A percentile compares a stretch with the other conserved stretches of the same genome.
Conservation (phyloP, 345 rosid species). For the Euphorbia peplus region DNA sequence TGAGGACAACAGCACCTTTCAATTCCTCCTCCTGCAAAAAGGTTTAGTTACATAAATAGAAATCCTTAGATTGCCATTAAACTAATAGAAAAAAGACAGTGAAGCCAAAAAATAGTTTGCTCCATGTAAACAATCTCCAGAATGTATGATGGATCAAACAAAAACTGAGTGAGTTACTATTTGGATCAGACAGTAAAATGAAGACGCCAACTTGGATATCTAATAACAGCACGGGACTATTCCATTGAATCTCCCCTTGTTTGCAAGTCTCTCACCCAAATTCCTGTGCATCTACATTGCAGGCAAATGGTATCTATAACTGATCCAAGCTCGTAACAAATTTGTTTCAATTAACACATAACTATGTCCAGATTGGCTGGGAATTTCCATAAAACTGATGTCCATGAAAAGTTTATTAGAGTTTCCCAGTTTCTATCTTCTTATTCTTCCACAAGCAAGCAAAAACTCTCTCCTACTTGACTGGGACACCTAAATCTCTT, state of each 20-base stretch:
- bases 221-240: not conserved
- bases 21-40: constrained; percentile 47
- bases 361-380: not conserved
- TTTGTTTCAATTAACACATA: not conserved
- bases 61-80: not conserved
- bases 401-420: too few relatives aligned
- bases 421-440: not conserved
- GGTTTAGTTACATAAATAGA: not conserved
- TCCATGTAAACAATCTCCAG: not conserved
- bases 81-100: not conserved
- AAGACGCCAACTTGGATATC: not conserved
- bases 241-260: not conserved
- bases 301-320: not conserved
- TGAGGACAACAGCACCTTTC: constrained; percentile 51
- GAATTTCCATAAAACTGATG: not conserved
- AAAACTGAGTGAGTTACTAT: not conserved
- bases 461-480: not conserved
- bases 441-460: not conserved
- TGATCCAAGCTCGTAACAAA: not conserved
- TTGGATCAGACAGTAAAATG: too few relatives aligned
- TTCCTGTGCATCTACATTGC: not conserved
- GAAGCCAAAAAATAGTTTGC: not conserved
- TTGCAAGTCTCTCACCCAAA: not conserved
- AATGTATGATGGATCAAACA: not conserved
- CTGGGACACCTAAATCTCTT: not conserved